Base-by-base conservation (phyloP, 164 flowering plant species). In the Piper longum region DNA sequence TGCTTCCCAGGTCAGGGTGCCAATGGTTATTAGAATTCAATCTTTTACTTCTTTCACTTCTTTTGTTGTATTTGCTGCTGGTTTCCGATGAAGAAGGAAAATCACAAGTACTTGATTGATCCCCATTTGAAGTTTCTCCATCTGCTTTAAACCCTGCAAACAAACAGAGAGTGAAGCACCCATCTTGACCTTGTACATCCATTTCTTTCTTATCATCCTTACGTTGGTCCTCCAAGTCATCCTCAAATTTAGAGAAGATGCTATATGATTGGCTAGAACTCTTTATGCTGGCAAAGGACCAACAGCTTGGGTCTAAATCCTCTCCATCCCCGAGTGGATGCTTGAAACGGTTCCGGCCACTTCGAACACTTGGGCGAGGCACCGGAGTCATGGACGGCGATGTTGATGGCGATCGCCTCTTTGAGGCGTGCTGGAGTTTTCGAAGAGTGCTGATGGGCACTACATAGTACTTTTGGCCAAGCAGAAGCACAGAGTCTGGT, bases 371-470 rank as follows among this genome's bases (percentile, higher is more conserved):
- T 7, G 26, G 19, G 42, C 5, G 4, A 52, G 69, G 64, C 19
- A 65, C 52, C n/a, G 71, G 66, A 61, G 58, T 13, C 14, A 13
- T 54, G 13, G n/a, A 4, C 41, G 62, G 43, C 3, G 39, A 48
- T 12, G 58, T 1, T 4, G 59, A 67, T 1, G 60, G 60, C 5
- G 77, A 70, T 5, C 43, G 64, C 48, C 43, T 69, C 11, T 4
- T 1, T 16, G 75, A 59, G 16, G 19, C 62, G 2, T 70, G 62
- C 48, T 77, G 89, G 17, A 81, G 83, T 70, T 77, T 81, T 18
- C 78, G 71, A 39, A 83, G 63, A 5, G 85, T 85, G 68, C 69
- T 68, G 9, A 78, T 42, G 9, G 88, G 91, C 5, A 86, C 87
- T 2, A 84, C 78, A 44, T 78, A 80, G 72, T 64, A 82, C 61